Percentiles rank a stretch among this genome's conserved stretches.
phyloP scores from a whole-genome alignment of 2,329 filamentous ascomycete species.

The Eutypa lata region DNA sequence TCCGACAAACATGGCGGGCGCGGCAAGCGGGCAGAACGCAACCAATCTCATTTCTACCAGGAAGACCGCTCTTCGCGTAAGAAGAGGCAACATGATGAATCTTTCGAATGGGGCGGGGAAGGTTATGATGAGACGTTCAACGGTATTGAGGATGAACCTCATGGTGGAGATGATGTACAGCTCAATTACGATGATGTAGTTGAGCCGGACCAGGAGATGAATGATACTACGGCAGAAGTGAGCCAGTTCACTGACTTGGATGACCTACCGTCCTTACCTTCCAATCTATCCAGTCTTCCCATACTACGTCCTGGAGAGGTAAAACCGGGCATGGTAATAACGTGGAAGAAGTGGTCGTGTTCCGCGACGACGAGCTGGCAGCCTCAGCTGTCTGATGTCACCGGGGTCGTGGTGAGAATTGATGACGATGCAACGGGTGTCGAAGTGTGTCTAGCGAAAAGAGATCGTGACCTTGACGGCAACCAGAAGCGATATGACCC shows the following conservation, averaged over 20 bases:
- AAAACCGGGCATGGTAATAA: constrained; percentile 60
- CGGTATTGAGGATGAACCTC: constrained; percentile 19
- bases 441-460: constrained; percentile 62
- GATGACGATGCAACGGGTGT: constrained; percentile 50
- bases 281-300: constrained; percentile 53
- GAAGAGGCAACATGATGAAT: constrained; percentile 48
- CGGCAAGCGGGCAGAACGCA: constrained; percentile 46
- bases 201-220: constrained; percentile 24
- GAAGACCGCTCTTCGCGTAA: constrained; percentile 35
- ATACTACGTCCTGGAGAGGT: constrained; percentile 45
- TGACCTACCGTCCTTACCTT: constrained; percentile 62
- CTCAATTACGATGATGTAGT: constrained; percentile 42
- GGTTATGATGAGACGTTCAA: constrained; percentile 36
- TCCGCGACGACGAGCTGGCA: constrained; percentile 63
- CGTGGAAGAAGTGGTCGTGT: constrained; percentile 64
- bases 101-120: constrained; percentile 26
- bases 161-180: constrained; percentile 25
- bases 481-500: constrained; percentile 61
- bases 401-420: constrained; percentile 61
- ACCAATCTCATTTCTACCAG: constrained; percentile 39
- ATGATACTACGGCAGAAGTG: constrained; percentile 22
- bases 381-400: constrained; percentile 61
- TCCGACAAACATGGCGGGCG: constrained; percentile 38
- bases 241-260: constrained; percentile 49
- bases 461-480: constrained; percentile 58